Evolutionary conservation across 2,329 filamentous ascomycete genomes (phyloP).

Genomic region (Metarhizium rileyi): DNA sequence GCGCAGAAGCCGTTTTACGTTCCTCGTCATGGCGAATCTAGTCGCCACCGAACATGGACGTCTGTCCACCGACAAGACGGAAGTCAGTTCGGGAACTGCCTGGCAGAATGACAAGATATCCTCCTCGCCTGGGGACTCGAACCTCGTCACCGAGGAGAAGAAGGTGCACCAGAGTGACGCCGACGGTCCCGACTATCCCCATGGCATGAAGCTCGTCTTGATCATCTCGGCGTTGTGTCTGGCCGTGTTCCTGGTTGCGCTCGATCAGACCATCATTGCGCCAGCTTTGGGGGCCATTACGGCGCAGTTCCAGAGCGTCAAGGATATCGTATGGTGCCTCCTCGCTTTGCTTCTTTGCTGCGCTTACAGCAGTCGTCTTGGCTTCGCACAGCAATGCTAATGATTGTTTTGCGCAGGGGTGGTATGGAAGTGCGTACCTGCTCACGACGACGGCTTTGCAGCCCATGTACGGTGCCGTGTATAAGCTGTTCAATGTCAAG

Average conservation of each 20-base stretch:
- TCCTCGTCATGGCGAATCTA: neutral
- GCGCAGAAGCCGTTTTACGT: neutral
- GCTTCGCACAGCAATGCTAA: neutral
- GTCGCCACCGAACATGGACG: slow-evolving; percentile 6
- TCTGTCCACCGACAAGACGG: slow-evolving; percentile 21
- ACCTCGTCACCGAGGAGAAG: slow-evolving; percentile 2
- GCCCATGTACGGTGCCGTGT: slow-evolving; percentile 39
- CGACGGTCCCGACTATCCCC: slow-evolving; percentile 25
- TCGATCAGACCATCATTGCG: slow-evolving; percentile 43
- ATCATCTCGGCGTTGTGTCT: slow-evolving; percentile 36
- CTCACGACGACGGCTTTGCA: slow-evolving; percentile 40
- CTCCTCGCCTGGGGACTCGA: neutral
- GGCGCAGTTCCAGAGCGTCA: slow-evolving; percentile 30
- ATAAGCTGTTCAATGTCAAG: slow-evolving; percentile 41
- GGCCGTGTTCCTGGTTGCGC: slow-evolving; percentile 38
- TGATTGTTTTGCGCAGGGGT: slow-evolving; percentile 22
- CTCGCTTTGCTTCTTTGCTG: slow-evolving; percentile 8
- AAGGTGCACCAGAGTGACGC: slow-evolving; percentile 8
- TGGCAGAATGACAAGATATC: slow-evolving; percentile 5
- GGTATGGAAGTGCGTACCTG: slow-evolving; percentile 41
- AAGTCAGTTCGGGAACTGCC: slow-evolving; percentile 17
- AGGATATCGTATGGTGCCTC: slow-evolving; percentile 29
- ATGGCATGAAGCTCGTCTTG: slow-evolving; percentile 27
- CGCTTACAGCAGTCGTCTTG: neutral
- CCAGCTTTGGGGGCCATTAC: slow-evolving; percentile 44